Percentiles rank a stretch among this genome's conserved stretches.
Conservation (phyloP, 2,329 filamentous ascomycete species). For the Fusarium gaditjirri region DNA sequence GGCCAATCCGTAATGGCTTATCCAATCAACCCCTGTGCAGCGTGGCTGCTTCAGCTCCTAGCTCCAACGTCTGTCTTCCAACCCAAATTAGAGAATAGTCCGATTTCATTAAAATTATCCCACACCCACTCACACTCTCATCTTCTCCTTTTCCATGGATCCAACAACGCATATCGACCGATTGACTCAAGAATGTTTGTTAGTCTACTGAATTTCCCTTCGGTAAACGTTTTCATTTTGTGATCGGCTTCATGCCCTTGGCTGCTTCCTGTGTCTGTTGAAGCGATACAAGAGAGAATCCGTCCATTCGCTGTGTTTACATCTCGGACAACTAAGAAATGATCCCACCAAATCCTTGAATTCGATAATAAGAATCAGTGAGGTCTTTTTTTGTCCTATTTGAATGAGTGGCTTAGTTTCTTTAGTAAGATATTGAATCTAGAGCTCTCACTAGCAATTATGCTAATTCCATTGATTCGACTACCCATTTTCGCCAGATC, state of each 20-base stretch:
- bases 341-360: background rate
- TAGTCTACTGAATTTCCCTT: constrained; percentile 2
- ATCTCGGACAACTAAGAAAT: constrained; percentile 3
- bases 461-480: background rate
- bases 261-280: background rate
- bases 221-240: background rate
- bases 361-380: background rate
- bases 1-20: constrained; percentile 30
- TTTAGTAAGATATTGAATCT: background rate
- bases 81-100: constrained; percentile 4
- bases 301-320: background rate
- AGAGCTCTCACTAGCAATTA: background rate
- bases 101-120: constrained; percentile 35
- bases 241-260: background rate
- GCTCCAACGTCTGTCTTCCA: constrained; percentile 23
- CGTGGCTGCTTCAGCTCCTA: constrained; percentile 19
- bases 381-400: background rate
- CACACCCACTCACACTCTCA: constrained; percentile 3
- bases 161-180: background rate
- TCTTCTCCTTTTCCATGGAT: constrained; percentile 21
- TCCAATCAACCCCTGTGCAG: constrained; percentile 1
- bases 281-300: background rate
- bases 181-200: background rate
- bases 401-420: background rate
- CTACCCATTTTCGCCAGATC: background rate